phyloP scores from a whole-genome alignment of 495 filamentous ascomycete genomes.

The Aspergillus homomorphus region DNA sequence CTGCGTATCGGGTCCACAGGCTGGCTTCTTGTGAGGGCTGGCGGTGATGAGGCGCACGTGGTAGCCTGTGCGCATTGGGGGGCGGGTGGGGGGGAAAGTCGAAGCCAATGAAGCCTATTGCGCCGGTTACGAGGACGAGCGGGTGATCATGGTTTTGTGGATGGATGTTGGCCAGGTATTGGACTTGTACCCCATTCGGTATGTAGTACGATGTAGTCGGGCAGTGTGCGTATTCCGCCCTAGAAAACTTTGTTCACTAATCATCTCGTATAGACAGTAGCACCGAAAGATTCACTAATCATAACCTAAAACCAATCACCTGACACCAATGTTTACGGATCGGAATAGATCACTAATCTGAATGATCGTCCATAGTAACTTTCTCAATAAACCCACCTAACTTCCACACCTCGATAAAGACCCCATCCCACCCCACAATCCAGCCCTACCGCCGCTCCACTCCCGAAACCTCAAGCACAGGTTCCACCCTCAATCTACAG shows the following conservation, averaged over 20 bases:
- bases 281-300: neutral
- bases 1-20: no score
- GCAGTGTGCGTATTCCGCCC: no score
- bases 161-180: neutral
- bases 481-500: neutral
- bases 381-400: no score
- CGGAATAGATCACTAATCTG: neutral
- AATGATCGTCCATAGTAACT: neutral
- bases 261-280: neutral
- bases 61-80: constrained; percentile 25
- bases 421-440: neutral
- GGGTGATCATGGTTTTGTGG: neutral
- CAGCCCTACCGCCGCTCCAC: neutral
- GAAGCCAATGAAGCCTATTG: constrained; percentile 39
- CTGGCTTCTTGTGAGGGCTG: constrained; percentile 21
- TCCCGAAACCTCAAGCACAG: neutral
- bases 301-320: neutral
- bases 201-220: no score
- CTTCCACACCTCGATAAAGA: neutral
- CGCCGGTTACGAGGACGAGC: constrained; percentile 31
- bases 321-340: neutral
- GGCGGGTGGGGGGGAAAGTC: constrained; percentile 21
- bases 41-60: constrained; percentile 23
- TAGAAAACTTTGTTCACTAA: neutral
- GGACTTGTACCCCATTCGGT: neutral